Conservation (phyloP, 2,329 filamentous ascomycete genomes). For the Xylariaceae sp. region DNA sequence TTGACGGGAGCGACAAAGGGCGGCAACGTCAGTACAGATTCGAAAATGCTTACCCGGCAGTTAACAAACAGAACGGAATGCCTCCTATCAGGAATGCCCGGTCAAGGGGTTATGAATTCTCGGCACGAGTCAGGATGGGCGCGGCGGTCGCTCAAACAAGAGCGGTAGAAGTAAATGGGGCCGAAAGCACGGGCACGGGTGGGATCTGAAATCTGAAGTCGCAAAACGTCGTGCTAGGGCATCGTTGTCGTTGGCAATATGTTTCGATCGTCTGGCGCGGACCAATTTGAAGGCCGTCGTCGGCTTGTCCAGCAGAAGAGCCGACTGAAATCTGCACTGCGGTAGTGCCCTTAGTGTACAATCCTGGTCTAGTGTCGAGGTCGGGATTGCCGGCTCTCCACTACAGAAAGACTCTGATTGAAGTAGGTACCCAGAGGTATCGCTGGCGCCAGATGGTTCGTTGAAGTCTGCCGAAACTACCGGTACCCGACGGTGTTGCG, state of each 20-base stretch:
- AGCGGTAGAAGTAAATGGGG: conserved; percentile 1
- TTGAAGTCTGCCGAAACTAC: neutral
- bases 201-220: conserved; percentile 10
- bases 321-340: neutral
- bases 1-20: conserved; percentile 7
- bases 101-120: neutral
- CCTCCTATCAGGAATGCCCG: conserved; percentile 11
- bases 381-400: neutral
- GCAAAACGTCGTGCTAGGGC: conserved; percentile 4
- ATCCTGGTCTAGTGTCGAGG: neutral
- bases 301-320: conserved; percentile 1
- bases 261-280: conserved; percentile 1
- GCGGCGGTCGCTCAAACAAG: conserved; percentile 2
- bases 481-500: neutral
- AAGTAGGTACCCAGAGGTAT: neutral
- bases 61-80: conserved; percentile 22
- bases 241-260: conserved; percentile 9
- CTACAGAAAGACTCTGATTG: neutral
- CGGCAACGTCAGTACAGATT: conserved; percentile 17
- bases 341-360: neutral
- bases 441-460: neutral
- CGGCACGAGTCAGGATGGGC: conserved; percentile 11
- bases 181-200: conserved; percentile 1
- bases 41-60: conserved; percentile 13
- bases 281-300: conserved; percentile 4